phyloP scores from a whole-genome alignment of 2,329 filamentous ascomycete species.

The Phialophora macrospora region DNA sequence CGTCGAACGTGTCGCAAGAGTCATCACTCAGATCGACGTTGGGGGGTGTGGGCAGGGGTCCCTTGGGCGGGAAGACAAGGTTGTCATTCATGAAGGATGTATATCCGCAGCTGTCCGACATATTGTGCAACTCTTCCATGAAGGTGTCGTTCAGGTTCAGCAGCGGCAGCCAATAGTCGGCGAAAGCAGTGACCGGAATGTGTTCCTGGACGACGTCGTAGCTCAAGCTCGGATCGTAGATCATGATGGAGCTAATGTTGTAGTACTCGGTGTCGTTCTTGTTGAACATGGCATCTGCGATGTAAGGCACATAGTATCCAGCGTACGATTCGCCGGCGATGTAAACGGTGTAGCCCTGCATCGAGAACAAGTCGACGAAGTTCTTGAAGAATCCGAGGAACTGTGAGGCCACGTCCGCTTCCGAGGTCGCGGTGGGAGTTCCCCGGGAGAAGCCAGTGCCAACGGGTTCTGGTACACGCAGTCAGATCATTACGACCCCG shows the following conservation, averaged over 20 bases:
- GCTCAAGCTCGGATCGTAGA: slow-evolving; percentile 72
- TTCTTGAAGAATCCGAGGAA: slow-evolving; percentile 81
- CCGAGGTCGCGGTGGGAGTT: slow-evolving; percentile 65
- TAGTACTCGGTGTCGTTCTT: slow-evolving; percentile 69
- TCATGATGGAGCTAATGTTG: slow-evolving; percentile 69
- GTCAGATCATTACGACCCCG: neutral
- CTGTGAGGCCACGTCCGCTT: slow-evolving; percentile 71
- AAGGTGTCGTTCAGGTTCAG: slow-evolving; percentile 55
- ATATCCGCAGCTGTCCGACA: slow-evolving; percentile 55
- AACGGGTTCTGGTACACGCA: slow-evolving; percentile 44
- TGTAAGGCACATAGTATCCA: slow-evolving; percentile 71
- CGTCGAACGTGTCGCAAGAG: slow-evolving; percentile 64
- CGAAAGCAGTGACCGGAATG: slow-evolving; percentile 49
- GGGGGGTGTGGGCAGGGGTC: slow-evolving; percentile 61
- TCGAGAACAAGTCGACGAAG: slow-evolving; percentile 72
- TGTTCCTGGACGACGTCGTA: slow-evolving; percentile 58
- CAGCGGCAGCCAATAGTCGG: slow-evolving; percentile 50
- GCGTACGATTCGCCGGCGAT: slow-evolving; percentile 62
- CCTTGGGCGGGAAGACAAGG: slow-evolving; percentile 70
- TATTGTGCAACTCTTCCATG: slow-evolving; percentile 47
- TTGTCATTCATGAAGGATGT: slow-evolving; percentile 54
- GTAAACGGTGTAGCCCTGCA: slow-evolving; percentile 71
- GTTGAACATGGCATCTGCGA: slow-evolving; percentile 73
- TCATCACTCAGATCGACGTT: slow-evolving; percentile 51
- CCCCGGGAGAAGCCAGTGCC: slow-evolving; percentile 73